Percentiles rank a stretch among this genome's conserved stretches.
Evolutionary conservation across 345 rosid genomes (phyloP).

Genomic region (Cardiospermum halicacabum): DNA sequence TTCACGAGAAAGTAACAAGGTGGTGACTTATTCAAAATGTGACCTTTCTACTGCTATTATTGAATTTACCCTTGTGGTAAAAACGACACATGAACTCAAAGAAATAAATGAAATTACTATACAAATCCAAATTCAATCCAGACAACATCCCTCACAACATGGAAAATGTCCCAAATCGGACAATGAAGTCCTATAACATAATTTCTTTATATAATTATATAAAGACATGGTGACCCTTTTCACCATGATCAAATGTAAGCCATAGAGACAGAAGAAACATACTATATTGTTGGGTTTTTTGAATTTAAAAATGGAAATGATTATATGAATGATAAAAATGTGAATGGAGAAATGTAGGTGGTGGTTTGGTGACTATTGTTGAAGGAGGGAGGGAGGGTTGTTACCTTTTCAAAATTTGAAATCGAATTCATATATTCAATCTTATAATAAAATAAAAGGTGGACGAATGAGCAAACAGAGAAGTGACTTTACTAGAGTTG

Average conservation of each 20-base stretch:
- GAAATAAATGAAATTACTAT: neutral
- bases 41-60: neutral
- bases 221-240: conserved; percentile 3
- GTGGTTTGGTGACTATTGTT: neutral
- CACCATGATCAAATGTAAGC: conserved; percentile 1
- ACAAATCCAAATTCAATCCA: neutral
- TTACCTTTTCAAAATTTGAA: conserved; percentile 45
- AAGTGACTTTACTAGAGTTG: conserved; percentile 17
- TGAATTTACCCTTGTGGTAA: neutral
- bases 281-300: conserved; percentile 13
- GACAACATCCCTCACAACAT: neutral
- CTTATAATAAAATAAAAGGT: neutral
- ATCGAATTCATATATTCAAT: neutral
- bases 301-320: conserved; percentile 25
- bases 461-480: conserved; percentile 11
- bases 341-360: neutral
- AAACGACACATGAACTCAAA: neutral
- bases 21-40: neutral
- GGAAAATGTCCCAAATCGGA: neutral
- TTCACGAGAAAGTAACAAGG: conserved; percentile 10
- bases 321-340: conserved; percentile 15
- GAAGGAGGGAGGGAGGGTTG: conserved; percentile 11
- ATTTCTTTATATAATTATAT: neutral
- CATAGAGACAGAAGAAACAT: neutral
- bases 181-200: neutral